These are phyloP conservation scores for Ramaria sp. DNA, from an alignment of 768 basidiomycete genomes.

Conservation along the genomic window DNA sequence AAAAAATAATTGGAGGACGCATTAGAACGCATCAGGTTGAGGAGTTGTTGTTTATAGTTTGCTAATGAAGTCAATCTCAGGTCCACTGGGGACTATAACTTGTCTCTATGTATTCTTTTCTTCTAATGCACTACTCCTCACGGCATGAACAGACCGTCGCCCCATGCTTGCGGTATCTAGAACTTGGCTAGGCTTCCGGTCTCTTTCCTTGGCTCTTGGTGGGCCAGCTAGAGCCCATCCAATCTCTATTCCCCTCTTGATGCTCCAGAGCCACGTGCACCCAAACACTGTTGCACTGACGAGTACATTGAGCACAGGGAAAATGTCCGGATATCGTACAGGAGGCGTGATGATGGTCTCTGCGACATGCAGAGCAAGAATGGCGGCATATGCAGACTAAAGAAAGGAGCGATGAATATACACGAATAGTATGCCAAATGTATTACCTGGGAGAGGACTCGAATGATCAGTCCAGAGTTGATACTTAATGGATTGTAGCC, in stretches of 20 bases:
- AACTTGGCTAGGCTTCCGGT: neutral
- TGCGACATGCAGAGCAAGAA: conserved; percentile 45
- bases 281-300: conserved; percentile 72
- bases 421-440: neutral
- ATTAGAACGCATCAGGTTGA: no score
- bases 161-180: neutral
- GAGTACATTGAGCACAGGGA: conserved; percentile 74
- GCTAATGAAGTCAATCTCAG: no score
- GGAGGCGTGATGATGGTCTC: conserved; percentile 59
- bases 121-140: no score
- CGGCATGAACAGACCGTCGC: neutral
- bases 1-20: no score
- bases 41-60: no score
- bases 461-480: conserved; percentile 31
- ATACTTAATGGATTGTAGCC: conserved; percentile 61
- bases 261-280: conserved; percentile 82
- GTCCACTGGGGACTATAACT: no score
- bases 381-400: conserved; percentile 46
- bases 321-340: conserved; percentile 74
- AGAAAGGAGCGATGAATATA: conserved; percentile 7
- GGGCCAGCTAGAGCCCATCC: conserved; percentile 65
- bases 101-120: no score
- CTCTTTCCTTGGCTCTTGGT: neutral
- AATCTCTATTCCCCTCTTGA: conserved; percentile 68
- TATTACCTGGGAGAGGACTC: conserved; percentile 39